Evolutionary conservation across 163 green algal genomes (phyloP), one percentile per base, ranked within the genome.

Genomic region (Chlamydomonas reinhardtii): DNA sequence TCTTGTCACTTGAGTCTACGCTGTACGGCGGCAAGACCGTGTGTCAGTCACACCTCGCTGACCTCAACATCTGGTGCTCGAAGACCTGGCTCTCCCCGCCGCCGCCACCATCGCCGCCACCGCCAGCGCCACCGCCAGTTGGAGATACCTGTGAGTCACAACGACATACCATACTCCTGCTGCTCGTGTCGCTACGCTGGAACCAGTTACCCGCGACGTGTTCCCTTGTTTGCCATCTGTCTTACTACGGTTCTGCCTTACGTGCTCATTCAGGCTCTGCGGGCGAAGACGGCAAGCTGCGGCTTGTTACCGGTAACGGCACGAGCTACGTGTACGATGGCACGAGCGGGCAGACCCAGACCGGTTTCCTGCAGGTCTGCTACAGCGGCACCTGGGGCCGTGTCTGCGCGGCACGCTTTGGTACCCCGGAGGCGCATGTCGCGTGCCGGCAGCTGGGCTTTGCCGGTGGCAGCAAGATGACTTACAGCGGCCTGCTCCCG

Each of bases 11-110:
- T 14, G 35, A 83, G 20, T 31, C 39, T 39, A 52, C 37, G 8
- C 15, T 20, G 43, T 74, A 34, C 34, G 17, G 24, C 61, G 25
- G 22, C 39, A 52, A 25, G 24, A 54, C 31, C 48, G 48, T 56
- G 19, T 84, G 65, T 32, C 24, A 16, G 14, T 12, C 9, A 19
- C 76, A 83, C 39, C 9, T 6, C 14, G 62, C 62, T 24, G 76
- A 83, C 29, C 14, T 83, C 20, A 66, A 35, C 22, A 64, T 83
- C 76, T 74, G 76, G 76, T 83, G 76, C 76, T 83, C 76, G 12
- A 83, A 74, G 76, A 64, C 73, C 11, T 74, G 37, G 56, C 56
- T 83, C n/a, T 64, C 76, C 19, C 76, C 76, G 43, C 76, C 76
- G 22, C 76, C 76, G 43, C 39, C 76, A 25, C 62, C 76, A 12